Conservation (phyloP, 23 red algal species). For the Cyanidioschyzon merolae region DNA sequence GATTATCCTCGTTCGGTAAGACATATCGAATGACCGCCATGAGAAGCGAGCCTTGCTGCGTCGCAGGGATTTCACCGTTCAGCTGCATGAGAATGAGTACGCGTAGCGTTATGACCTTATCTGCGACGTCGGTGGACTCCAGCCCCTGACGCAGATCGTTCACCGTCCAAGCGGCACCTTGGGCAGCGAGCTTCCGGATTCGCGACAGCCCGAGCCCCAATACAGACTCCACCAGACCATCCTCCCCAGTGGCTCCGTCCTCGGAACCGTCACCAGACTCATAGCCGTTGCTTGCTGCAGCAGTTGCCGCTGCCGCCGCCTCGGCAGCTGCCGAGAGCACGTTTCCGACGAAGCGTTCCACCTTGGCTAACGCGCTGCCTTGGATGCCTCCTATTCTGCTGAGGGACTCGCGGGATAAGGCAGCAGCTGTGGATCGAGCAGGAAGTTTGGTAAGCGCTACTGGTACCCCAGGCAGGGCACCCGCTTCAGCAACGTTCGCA, state of each 20-base stretch:
- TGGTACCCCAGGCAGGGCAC: constrained; percentile 3
- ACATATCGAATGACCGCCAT: constrained; percentile 96
- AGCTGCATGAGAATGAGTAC: constrained; percentile 73
- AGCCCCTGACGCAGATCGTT: constrained; percentile 52
- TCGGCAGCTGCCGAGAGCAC: constrained; percentile 15
- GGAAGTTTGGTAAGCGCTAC: neutral
- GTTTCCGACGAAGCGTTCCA: neutral
- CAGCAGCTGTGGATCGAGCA: neutral
- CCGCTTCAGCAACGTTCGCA: neutral
- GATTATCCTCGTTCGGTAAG: constrained; percentile 88
- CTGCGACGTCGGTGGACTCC: constrained; percentile 56
- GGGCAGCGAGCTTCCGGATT: constrained; percentile 1
- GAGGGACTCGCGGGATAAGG: neutral
- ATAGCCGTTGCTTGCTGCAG: constrained; percentile 6
- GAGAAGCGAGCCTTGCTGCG: constrained; percentile 56
- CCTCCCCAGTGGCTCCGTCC: neutral
- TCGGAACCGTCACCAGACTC: neutral
- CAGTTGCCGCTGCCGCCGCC: neutral
- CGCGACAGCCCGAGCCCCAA: constrained; percentile 3
- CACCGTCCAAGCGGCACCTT: constrained; percentile 37
- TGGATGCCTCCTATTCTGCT: neutral
- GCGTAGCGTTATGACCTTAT: constrained; percentile 62
- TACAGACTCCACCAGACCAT: constrained; percentile 12
- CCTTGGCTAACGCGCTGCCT: constrained; percentile 1
- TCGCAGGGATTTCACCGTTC: constrained; percentile 44